Evolutionary conservation across 805 yeast genomes (phyloP), one percentile per base, ranked within the genome.

Genomic region (Priceomyces melissophilus): DNA sequence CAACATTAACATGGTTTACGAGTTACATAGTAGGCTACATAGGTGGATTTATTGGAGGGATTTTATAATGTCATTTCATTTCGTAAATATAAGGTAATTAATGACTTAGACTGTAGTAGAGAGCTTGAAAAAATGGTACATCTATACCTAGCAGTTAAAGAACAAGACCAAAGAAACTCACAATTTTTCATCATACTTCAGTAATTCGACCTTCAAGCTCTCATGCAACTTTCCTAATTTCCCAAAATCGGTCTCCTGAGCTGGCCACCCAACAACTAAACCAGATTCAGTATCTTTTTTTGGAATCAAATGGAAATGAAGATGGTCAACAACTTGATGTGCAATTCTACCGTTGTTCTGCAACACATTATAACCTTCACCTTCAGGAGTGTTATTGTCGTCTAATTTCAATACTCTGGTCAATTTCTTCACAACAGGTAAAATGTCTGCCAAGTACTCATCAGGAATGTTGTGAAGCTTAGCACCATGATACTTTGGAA

Each of bases 321-420:
- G 97, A 61, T 91, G 99, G 52, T 86, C 93, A 42, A 93, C 98
- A 41, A 76, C 84, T 69, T 91, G 99, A 60, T 93, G 98, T 10
- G 98, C 99, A 57, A 90, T 82, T 59, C 87, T 69, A 37, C 98
- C 98, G 53, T 91, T 93, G 73, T 91, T 93, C 65, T 90, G 98
- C 50, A 91, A 70, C 14, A 91, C 61, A 59, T 91, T 91, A 75
- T 91, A 91, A 34, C 96, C 95, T 37, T 66, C 73, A 13, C 88
- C 87, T 4, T 74, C 73, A 3, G 73, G 72, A 26, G 79, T 76
- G 30, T 85, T 78, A 44, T 82, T 84, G 35, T 69, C 67, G 48
- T 78, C 84, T 48, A 83, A 72, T 3, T 77, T 83, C 46, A 87
- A 69, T 4, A 85, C 84, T 49, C 78, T 75, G 44, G 93, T 89